Evolutionary conservation across 1,284 basidiomycete species (phyloP), one percentile per base, ranked within the genome.

Genomic region (Moesziomyces sp.): DNA sequence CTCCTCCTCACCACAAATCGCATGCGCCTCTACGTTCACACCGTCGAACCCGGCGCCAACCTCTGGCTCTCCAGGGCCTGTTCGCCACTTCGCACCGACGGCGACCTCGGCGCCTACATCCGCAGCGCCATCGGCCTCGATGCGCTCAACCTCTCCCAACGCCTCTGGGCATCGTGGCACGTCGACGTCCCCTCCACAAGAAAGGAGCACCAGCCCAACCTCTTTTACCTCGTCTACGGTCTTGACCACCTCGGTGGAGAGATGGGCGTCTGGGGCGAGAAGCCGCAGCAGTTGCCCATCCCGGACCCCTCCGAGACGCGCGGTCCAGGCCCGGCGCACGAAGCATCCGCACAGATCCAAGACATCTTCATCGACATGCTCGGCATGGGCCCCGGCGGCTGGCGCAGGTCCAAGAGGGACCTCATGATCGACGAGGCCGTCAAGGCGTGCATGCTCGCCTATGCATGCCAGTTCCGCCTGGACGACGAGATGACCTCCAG

Each of bases 21-120:
- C 14, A 75, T 75, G 73, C 63, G 73, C 5, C 57, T 75, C 40
- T 75, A 75, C 53, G 73, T 75, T 1, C 69, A 71, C 24, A 75
- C 73, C 0, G 68, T 75, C 45, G 68, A 75, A 55, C 73, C 73
- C 16, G 62, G 61, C 26, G 73, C 64, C n/a, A 72, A 72, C 24
- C 44, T 75, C 26, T 75, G 73, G 73, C 64, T 75, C 2, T 71
- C 68, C 4, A 33, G 64, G 40, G 73, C 73, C 8, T 75, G 73
- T 21, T 75, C 73, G 52, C 73, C 73, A 23, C 46, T 75, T 5
- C 68, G 73, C 18, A 61, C 64, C 4, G 67, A 75, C 24, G 64
- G 68, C 44, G 73, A 75, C 46, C 60, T 75, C 2, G 68, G 73
- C 19, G 64, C 73, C 0, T 74, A 67, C 46, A 75, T 75, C 51